phyloP scores from a whole-genome alignment of 352 stramenopile species.

The Aphanomyces cochlioides region DNA sequence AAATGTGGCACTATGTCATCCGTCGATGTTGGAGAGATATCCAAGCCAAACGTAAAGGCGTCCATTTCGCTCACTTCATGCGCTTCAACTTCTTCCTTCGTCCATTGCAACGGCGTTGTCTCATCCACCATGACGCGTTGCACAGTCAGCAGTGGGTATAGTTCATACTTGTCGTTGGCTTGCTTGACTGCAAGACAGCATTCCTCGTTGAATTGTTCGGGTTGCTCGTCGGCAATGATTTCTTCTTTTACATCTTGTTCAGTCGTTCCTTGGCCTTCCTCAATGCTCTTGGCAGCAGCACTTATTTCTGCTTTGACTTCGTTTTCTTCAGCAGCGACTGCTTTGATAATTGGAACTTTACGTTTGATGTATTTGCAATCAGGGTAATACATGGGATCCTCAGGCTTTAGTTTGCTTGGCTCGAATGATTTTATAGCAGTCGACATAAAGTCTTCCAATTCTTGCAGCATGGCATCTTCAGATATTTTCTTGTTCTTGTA shows the following conservation, averaged over 20 bases:
- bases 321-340: not conserved
- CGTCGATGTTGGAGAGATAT: conserved; percentile 11
- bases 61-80: conserved; percentile 21
- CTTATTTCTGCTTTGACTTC: not conserved
- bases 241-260: not conserved
- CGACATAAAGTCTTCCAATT: conserved; percentile 28
- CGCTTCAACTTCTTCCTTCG: conserved; percentile 8
- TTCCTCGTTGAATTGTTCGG: not conserved
- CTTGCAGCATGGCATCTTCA: conserved; percentile 24
- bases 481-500: conserved; percentile 17
- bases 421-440: conserved; percentile 21
- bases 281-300: not conserved
- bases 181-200: conserved; percentile 26
- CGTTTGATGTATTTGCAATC: conserved; percentile 27
- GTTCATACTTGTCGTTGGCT: not conserved
- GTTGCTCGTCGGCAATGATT: not conserved
- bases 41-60: conserved; percentile 19
- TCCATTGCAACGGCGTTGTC: conserved; percentile 14
- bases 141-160: conserved; percentile 27
- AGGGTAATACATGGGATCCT: conserved; percentile 4
- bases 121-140: conserved; percentile 4
- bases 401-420: not conserved
- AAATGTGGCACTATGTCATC: conserved; percentile 17
- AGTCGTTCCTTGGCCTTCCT: conserved; percentile 5
- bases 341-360: not conserved